Evolutionary conservation across 495 filamentous ascomycete genomes (phyloP), one percentile per base, ranked within the genome.

Genomic region (Bacidia gigantensis): DNA sequence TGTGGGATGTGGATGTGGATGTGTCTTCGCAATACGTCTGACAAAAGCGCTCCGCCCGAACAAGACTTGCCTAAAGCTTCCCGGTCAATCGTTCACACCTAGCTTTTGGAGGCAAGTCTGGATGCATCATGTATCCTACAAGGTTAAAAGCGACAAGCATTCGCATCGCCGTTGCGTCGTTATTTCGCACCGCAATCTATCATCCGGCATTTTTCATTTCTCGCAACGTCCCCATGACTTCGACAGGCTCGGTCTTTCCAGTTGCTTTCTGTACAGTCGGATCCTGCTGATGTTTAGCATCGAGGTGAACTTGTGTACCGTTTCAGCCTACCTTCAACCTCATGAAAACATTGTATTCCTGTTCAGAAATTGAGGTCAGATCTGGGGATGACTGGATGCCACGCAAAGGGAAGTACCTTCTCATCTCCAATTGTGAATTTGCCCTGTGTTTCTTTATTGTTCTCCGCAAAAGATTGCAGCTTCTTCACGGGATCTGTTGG

Each of bases 261-360:
- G 87, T 90, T 17, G 74, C 84, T 69, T 89, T 81, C 64, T 90
- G 86, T 53, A 98, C 81, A 55, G 73, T 76, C 5, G 86, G 84
- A 61, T 97, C 89, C 84, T 90, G 50, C 25, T 5, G 3, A 9
- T 21, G 22, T 55, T 17, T 26, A 51, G 17, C 26, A 20, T 29
- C 23, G 5, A 7, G 20, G 26, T 17, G 18, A 1, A n/a, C 26
- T 7, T 10, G 22, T 48, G 21, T 21, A 18, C 18, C n/a, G 32
- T 18, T 17, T 12, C 5, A 23, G 72, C 80, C 74, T 69, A 88
- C 87, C 63, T 86, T 73, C 51, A 92, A 76, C 52, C 81, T 76
- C 92, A 98, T 97, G 60, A 98, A 98, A 2, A 96, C 89, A 64
- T 98, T 98, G 64, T 97, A 89, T 64, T 87, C 67, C 89, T 93